Percentiles rank a stretch among this genome's conserved stretches.
Conservation (phyloP, 2,329 filamentous ascomycete species). For the Aspergillus luchuensis region DNA sequence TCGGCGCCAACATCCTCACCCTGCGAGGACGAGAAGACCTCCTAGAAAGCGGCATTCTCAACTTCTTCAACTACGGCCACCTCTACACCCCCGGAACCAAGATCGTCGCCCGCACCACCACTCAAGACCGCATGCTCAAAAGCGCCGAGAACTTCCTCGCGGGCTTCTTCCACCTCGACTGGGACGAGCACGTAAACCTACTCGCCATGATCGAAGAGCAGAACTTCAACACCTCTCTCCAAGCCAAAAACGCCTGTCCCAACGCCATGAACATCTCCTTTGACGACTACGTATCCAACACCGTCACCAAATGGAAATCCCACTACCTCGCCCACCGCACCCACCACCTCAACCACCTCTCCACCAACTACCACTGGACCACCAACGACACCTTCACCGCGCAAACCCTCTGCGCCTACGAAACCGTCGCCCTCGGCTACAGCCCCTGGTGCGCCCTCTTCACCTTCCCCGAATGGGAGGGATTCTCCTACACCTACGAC, state of each 20-base stretch:
- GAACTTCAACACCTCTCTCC: constrained; percentile 32
- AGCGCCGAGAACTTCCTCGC: constrained; percentile 76
- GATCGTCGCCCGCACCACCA: constrained; percentile 72
- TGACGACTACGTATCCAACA: neutral
- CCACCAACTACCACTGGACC: constrained; percentile 65
- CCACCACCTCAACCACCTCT: constrained; percentile 58
- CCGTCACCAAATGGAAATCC: constrained; percentile 58
- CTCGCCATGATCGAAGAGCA: constrained; percentile 71
- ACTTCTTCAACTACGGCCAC: constrained; percentile 71
- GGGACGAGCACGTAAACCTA: constrained; percentile 71
- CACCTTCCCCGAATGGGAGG: constrained; percentile 72
- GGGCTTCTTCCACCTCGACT: constrained; percentile 76
- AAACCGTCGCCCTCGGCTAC: constrained; percentile 75
- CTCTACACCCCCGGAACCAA: constrained; percentile 73
- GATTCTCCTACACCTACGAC: constrained; percentile 71
- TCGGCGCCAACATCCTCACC: constrained; percentile 71
- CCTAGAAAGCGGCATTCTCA: constrained; percentile 69
- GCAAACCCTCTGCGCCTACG: constrained; percentile 74
- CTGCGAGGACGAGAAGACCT: constrained; percentile 72
- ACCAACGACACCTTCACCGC: constrained; percentile 65
- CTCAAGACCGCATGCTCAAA: constrained; percentile 76
- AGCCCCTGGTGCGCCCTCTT: constrained; percentile 74
- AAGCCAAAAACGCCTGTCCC: constrained; percentile 12
- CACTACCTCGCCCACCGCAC: constrained; percentile 69
- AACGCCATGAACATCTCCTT: constrained; percentile 1